Evolutionary conservation across 2,329 filamentous ascomycete species (phyloP).

Genomic region (Lecanicillium sp.): DNA sequence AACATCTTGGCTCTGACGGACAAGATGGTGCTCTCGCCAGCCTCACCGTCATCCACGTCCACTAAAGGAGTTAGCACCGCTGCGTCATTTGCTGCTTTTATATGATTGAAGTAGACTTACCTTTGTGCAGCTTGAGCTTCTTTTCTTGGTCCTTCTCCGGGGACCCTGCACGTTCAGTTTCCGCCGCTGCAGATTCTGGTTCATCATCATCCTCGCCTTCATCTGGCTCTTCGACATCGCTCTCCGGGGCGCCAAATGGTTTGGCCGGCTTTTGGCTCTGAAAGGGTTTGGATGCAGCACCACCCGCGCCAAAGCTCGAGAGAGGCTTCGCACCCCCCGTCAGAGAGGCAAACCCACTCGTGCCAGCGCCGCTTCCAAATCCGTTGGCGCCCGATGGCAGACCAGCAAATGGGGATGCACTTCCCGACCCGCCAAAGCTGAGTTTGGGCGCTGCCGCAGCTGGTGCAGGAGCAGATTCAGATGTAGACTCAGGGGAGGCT

Average conservation of each 20-base stretch:
- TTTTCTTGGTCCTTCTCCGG: conserved; percentile 52
- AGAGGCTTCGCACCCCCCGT: conserved; percentile 34
- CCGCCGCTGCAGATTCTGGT: conserved; percentile 32
- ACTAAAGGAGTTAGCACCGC: conserved; percentile 36
- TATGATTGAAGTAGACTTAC: conserved; percentile 50
- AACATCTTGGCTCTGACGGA: conserved; percentile 78
- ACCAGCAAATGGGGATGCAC: conserved; percentile 39
- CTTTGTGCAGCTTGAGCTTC: conserved; percentile 58
- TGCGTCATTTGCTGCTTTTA: neutral
- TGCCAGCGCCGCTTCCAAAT: conserved; percentile 38
- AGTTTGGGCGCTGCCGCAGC: conserved; percentile 33
- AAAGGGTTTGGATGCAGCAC: conserved; percentile 15
- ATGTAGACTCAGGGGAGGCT: conserved; percentile 18
- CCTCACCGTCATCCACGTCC: conserved; percentile 75
- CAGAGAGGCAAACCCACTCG: conserved; percentile 23
- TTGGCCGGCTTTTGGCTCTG: conserved; percentile 47
- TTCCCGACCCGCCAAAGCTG: conserved; percentile 34
- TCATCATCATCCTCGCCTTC: conserved; percentile 31
- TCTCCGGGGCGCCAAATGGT: conserved; percentile 70
- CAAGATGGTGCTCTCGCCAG: conserved; percentile 68
- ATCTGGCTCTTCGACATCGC: conserved; percentile 45
- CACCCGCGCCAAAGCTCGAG: conserved; percentile 62
- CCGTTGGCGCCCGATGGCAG: conserved; percentile 31
- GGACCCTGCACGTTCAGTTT: conserved; percentile 36
- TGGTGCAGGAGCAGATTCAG: too few species aligned